Percentiles rank a stretch among this genome's conserved stretches.
These are phyloP conservation scores for Botrytis porri DNA, from an alignment of 2,329 filamentous ascomycete genomes.

Conservation along the genomic window DNA sequence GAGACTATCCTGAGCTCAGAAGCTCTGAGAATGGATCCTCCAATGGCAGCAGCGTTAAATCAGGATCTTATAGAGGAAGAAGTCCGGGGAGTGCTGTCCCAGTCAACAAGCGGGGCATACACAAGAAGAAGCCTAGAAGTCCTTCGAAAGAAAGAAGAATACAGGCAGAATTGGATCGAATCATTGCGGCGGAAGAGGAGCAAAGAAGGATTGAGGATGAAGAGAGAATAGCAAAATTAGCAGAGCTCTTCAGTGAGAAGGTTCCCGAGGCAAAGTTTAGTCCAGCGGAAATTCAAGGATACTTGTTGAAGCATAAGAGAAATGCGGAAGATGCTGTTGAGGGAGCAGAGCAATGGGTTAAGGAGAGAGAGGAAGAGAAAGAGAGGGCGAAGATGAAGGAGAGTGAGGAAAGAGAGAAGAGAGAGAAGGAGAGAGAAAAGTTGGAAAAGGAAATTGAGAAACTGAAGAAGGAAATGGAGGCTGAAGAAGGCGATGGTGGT, in stretches of 20 bases:
- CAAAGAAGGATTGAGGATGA: slow-evolving; percentile 25
- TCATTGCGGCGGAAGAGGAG: slow-evolving; percentile 19
- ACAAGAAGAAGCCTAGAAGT: slow-evolving; percentile 35
- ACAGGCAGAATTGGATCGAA: neutral
- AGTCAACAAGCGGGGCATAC: neutral
- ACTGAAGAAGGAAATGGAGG: slow-evolving; percentile 19
- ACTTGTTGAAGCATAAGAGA: slow-evolving; percentile 61
- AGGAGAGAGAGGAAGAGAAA: slow-evolving; percentile 50
- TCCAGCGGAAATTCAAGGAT: slow-evolving; percentile 64
- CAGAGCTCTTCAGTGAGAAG: slow-evolving; percentile 49
- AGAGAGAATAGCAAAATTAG: slow-evolving; percentile 41
- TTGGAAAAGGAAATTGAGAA: slow-evolving; percentile 25
- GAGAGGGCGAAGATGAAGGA: slow-evolving; percentile 34
- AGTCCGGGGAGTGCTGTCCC: slow-evolving; percentile 32
- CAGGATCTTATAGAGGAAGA: slow-evolving; percentile 50
- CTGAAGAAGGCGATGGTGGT: slow-evolving; percentile 1
- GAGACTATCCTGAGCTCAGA: slow-evolving; percentile 25
- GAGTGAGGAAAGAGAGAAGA: slow-evolving; percentile 31
- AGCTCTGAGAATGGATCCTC: neutral
- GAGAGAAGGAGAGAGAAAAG: slow-evolving; percentile 27
- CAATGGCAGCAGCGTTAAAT: slow-evolving; percentile 33
- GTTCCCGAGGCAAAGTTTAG: slow-evolving; percentile 53
- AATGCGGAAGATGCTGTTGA: slow-evolving; percentile 52
- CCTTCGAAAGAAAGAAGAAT: neutral
- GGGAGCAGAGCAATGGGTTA: slow-evolving; percentile 54